Conservation (phyloP, 2,329 filamentous ascomycete genomes). For the Fusarium virguliforme region DNA sequence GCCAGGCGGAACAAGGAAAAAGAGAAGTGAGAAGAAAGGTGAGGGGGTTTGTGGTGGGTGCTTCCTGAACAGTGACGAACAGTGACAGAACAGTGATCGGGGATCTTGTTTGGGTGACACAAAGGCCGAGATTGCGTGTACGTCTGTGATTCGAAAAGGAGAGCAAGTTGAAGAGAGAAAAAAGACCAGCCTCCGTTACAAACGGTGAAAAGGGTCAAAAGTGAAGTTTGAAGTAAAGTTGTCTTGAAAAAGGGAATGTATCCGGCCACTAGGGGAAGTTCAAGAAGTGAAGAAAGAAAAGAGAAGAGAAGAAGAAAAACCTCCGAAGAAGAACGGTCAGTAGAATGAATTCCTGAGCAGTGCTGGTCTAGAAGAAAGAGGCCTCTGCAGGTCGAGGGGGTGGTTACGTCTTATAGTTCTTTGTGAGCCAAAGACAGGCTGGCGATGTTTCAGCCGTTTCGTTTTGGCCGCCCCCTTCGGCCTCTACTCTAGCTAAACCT, state of each 20-base stretch:
- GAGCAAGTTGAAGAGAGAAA: conserved; percentile 11
- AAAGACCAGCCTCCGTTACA: conserved; percentile 40
- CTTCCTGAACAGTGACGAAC: conserved; percentile 36
- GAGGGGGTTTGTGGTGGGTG: neutral
- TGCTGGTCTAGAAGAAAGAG: conserved; percentile 38
- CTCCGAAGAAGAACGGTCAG: conserved; percentile 29
- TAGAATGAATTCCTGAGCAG: conserved; percentile 48
- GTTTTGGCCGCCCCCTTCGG: conserved; percentile 37
- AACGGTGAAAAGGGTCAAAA: conserved; percentile 26
- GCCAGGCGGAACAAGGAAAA: conserved; percentile 27
- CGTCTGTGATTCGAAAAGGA: conserved; percentile 29
- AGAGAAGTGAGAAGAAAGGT: conserved; percentile 30
- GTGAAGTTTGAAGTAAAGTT: conserved; percentile 16
- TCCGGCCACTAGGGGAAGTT: conserved; percentile 44
- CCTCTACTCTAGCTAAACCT: neutral
- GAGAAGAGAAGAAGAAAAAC: conserved; percentile 30
- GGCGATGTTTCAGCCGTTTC: conserved; percentile 45
- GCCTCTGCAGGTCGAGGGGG: conserved; percentile 32
- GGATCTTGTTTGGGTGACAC: conserved; percentile 40
- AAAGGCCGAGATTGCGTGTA: conserved; percentile 24
- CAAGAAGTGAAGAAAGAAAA: conserved; percentile 31
- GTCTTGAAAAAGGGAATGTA: conserved; percentile 41
- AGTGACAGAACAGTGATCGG: conserved; percentile 37
- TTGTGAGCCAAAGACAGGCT: conserved; percentile 17
- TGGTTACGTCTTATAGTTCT: conserved; percentile 43